Conservation (phyloP, 2,329 filamentous ascomycete genomes). For the Metarhizium sp. region DNA sequence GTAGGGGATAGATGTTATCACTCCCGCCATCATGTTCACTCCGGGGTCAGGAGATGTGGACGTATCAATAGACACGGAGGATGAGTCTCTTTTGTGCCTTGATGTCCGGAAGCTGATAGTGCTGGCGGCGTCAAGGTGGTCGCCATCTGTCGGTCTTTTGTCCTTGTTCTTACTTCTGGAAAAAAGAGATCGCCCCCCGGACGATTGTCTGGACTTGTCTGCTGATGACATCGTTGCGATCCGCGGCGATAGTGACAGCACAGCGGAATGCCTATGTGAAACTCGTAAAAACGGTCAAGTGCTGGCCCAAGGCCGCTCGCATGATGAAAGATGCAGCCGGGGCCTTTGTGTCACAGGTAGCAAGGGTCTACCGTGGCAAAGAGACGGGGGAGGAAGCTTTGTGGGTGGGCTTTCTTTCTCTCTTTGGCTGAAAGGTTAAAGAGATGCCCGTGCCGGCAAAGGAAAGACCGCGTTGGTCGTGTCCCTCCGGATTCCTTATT, state of each 20-base stretch:
- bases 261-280: conserved; percentile 16
- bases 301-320: conserved; percentile 29
- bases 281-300: conserved; percentile 23
- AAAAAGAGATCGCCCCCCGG: conserved; percentile 71
- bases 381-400: background rate
- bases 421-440: background rate
- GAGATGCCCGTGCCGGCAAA: background rate
- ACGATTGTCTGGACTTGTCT: conserved; percentile 76
- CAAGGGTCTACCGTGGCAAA: conserved; percentile 2
- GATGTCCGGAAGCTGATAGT: conserved; percentile 60
- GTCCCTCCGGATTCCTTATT: background rate
- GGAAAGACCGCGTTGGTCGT: background rate
- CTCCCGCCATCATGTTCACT: conserved; percentile 66
- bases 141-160: conserved; percentile 51
- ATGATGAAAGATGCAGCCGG: conserved; percentile 21
- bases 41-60: conserved; percentile 54
- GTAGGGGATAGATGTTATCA: conserved; percentile 84
- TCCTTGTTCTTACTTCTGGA: conserved; percentile 76
- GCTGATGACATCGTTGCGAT: conserved; percentile 46
- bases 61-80: conserved; percentile 61
- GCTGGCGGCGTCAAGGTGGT: conserved; percentile 50
- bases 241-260: background rate
- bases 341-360: conserved; percentile 6
- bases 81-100: conserved; percentile 65
- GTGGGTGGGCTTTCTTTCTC: background rate